These are phyloP conservation scores for Nannochloropsis gaditana DNA, from an alignment of 108 stramenopile species.

Conservation along the genomic window DNA sequence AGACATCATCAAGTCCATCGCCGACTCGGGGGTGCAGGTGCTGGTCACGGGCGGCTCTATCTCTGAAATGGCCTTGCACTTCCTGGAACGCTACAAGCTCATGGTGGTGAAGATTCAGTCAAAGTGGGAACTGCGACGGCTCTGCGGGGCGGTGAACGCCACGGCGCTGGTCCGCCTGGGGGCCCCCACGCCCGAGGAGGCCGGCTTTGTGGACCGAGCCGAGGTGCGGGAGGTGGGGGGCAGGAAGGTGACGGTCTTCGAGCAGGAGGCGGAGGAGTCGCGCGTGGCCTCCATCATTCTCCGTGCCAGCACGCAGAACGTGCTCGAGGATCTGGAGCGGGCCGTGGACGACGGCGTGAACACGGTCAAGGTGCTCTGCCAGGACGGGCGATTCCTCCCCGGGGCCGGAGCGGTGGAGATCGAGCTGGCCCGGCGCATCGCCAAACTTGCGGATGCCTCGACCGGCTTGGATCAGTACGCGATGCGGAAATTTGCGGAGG, in stretches of 20 bases:
- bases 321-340: conserved; percentile 90
- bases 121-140: conserved; percentile 95
- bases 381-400: conserved; percentile 78
- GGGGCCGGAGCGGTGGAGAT: conserved; percentile 93
- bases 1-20: conserved; percentile 87
- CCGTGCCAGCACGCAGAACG: conserved; percentile 78
- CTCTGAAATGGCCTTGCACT: conserved; percentile 87
- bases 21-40: conserved; percentile 80
- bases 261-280: conserved; percentile 63
- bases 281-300: conserved; percentile 88
- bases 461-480: conserved; percentile 97
- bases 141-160: conserved; percentile 85
- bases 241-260: conserved; percentile 80
- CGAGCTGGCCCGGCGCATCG: conserved; percentile 71
- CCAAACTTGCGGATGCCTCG: conserved; percentile 66
- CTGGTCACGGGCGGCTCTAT: conserved; percentile 83
- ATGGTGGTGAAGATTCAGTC: conserved; percentile 78
- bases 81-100: conserved; percentile 79
- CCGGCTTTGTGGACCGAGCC: conserved; percentile 70
- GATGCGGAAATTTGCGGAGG: conserved; percentile 91
- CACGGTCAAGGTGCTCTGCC: conserved; percentile 74
- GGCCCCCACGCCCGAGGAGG: conserved; percentile 90
- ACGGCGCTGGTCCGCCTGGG: conserved; percentile 93
- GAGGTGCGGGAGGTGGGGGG: conserved; percentile 75
- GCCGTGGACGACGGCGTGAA: conserved; percentile 91